Percentiles rank a stretch among this genome's conserved stretches.
Evolutionary conservation across 371 early-diverging fungal species (phyloP).

Genomic region (Mortierella sp.): DNA sequence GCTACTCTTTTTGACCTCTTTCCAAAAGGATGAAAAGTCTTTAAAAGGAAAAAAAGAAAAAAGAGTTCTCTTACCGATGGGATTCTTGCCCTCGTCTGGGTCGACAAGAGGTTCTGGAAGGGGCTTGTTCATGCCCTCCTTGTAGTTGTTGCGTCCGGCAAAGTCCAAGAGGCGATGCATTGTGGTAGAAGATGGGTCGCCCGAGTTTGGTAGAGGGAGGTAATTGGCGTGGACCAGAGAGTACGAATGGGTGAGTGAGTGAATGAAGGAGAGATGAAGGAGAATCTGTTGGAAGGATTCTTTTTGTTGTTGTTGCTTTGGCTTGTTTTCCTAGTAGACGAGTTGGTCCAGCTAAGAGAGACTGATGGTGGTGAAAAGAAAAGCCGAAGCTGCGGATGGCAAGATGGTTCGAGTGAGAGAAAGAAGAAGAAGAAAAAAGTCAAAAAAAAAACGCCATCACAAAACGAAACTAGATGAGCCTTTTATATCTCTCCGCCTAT

Average conservation of each 20-base stretch:
- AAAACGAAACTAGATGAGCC: no score
- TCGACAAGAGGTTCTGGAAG: conserved; percentile 41
- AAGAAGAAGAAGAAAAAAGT: not conserved
- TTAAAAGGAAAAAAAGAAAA: not conserved
- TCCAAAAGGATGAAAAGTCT: no score
- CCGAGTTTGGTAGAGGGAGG: not conserved
- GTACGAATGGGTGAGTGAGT: not conserved
- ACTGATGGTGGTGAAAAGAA: not conserved
- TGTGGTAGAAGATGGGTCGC: not conserved
- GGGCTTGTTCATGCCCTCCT: conserved; percentile 39
- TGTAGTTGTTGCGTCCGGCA: conserved; percentile 8
- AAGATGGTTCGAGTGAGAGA: not conserved
- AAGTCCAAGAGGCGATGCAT: conserved; percentile 36
- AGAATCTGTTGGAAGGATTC: no score
- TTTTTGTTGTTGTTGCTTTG: no score
- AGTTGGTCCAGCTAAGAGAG: not conserved
- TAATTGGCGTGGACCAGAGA: not conserved
- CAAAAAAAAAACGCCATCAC: not conserved
- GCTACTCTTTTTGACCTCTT: no score
- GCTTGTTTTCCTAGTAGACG: no score
- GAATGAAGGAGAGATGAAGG: conserved; percentile 3
- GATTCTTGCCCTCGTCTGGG: conserved; percentile 45
- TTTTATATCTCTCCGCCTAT: no score
- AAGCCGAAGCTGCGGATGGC: no score
- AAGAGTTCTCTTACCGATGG: conserved; percentile 33